Base-by-base conservation (phyloP, 2,329 filamentous ascomycete species). In the Teratosphaeria nubilosa region DNA sequence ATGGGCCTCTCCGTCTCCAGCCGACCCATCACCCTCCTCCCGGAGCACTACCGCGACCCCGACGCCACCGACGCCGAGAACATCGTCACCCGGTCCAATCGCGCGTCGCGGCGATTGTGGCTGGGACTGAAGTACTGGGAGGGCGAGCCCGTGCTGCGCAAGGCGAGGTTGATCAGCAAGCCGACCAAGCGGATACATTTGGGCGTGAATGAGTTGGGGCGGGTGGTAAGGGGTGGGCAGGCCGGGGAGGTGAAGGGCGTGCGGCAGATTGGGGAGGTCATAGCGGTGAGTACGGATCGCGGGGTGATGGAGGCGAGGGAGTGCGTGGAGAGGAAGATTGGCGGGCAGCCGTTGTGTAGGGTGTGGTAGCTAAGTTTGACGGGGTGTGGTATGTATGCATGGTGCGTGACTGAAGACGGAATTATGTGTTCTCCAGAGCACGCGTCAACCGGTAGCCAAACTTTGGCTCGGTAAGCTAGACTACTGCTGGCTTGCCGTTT, bases 81-180 rank as follows among this genome's bases (percentile, higher is more conserved):
- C 25, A 58, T 68, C 9, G 65, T 73, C 48, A 73, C 71, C 54
- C 68, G 68, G 57, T 65, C 65, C 25, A 96, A 95, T 74, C 83
- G 90, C 41, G 82, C 90, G 4, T 80, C 78, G 45, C 81, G 89
- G 70, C 81, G 91, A 60, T 77, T 96, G 64, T 96, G 91, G 91
- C 75, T 96, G 13, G 90, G 90, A 1, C 77, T 96, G 68, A 96
- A 96, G 77, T 96, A 96, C 81, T 89, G 83, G 83, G 85, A 91
- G 65, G 87, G 87, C 69, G 80, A 86, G 73, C 90, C 91, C 5
- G 90, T 96, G 24, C 75, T 96, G 64, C 79, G 78, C 62, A 80
- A 83, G 63, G 80, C 92, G 68, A 73, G 74, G 54, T 72, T 87
- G 69, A 78, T 95, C 60, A 87, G 82, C 68, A 92, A 86, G 73